A percentile compares a stretch with the other conserved stretches of the same genome.
phyloP scores from a whole-genome alignment of 1,139 yeast genomes.

The Meyerozyma elateridarum region DNA sequence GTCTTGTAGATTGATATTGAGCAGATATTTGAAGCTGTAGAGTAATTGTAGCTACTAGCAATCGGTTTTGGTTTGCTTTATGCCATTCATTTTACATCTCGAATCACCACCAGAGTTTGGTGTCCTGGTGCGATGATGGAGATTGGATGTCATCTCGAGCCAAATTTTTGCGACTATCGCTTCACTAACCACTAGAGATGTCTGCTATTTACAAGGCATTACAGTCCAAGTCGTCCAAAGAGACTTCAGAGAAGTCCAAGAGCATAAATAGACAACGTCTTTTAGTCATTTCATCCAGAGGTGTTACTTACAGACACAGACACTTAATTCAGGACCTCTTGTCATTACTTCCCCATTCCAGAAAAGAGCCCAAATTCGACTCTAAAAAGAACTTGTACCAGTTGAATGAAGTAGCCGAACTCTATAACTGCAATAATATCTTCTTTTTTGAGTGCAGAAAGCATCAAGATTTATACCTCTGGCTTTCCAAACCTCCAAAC shows the following conservation, averaged over 20 bases:
- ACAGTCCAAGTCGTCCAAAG: conserved; percentile 45
- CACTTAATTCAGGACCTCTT: conserved; percentile 83
- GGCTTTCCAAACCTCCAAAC: conserved; percentile 95
- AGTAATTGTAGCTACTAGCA: no score
- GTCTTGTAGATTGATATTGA: no score
- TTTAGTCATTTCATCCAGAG: conserved; percentile 86
- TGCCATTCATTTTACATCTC: background rate
- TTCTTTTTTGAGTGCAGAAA: conserved; percentile 94
- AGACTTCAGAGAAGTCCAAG: conserved; percentile 43
- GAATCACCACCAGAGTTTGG: conserved; percentile 3
- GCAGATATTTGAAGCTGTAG: no score
- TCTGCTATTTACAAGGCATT: conserved; percentile 68
- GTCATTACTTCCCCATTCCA: conserved; percentile 83
- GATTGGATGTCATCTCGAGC: conserved; percentile 2
- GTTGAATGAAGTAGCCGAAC: conserved; percentile 91
- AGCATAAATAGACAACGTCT: conserved; percentile 77
- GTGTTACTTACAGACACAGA: conserved; percentile 92
- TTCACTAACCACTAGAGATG: conserved; percentile 27
- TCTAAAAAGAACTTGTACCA: conserved; percentile 85
- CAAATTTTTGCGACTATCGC: no score
- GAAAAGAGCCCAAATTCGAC: conserved; percentile 95
- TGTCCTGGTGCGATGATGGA: no score
- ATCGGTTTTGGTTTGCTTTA: background rate
- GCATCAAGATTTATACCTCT: conserved; percentile 90
- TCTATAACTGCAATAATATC: conserved; percentile 94